Evolutionary conservation across 2,329 filamentous ascomycete species (phyloP).

Genomic region (Cryphonectria nitschkei): DNA sequence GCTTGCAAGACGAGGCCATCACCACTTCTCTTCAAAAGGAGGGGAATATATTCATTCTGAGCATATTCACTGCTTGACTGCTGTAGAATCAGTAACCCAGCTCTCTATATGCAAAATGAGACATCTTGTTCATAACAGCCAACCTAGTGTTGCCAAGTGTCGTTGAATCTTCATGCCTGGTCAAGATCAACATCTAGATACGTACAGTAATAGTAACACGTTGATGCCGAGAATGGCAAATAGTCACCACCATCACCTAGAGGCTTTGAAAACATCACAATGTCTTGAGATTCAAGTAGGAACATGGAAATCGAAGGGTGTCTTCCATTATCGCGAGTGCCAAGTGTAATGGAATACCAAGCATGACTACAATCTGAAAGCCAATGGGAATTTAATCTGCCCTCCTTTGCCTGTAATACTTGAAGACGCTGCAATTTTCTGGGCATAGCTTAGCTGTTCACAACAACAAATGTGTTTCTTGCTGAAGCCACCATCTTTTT

Average conservation of each 20-base stretch:
- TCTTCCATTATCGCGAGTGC: too few species aligned
- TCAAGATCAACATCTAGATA: not conserved
- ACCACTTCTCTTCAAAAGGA: not conserved
- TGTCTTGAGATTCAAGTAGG: not conserved
- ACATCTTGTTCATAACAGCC: not conserved
- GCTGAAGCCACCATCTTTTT: not conserved
- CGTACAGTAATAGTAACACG: too few species aligned
- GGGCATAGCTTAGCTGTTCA: too few species aligned
- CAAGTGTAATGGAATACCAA: not conserved
- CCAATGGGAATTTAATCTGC: not conserved
- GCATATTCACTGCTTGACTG: not conserved
- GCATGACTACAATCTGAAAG: not conserved
- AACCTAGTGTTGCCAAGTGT: not conserved
- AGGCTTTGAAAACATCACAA: not conserved
- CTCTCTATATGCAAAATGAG: not conserved
- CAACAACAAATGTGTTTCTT: not conserved
- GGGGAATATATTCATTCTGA: not conserved
- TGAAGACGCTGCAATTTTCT: not conserved
- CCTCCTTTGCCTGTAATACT: not conserved
- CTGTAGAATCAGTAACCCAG: accelerated
- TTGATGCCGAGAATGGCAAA: too few species aligned
- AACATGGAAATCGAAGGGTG: too few species aligned
- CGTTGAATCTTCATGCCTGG: not conserved
- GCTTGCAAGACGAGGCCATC: not conserved
- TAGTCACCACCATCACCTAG: not conserved